phyloP scores from a whole-genome alignment of 169 alveolate genomes.

The Plasmodium blacklocki region DNA sequence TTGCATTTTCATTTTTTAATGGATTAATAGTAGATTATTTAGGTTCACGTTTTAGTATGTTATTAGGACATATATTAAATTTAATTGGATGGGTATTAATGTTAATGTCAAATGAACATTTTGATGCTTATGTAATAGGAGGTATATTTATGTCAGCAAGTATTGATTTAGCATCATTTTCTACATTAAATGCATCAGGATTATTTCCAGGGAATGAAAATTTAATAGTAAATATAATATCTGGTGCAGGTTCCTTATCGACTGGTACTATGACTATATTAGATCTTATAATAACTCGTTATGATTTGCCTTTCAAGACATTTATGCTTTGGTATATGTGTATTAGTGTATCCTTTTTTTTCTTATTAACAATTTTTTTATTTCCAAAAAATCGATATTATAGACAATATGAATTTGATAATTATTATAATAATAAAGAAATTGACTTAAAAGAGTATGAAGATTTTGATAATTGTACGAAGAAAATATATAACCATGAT shows the following conservation, averaged over 20 bases:
- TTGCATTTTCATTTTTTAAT: slow-evolving; percentile 77
- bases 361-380: slow-evolving; percentile 42
- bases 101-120: slow-evolving; percentile 65
- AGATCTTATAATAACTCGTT: slow-evolving; percentile 46
- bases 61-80: slow-evolving; percentile 75
- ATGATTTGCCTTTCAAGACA: slow-evolving; percentile 21
- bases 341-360: slow-evolving; percentile 30
- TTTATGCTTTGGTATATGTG: slow-evolving; percentile 75
- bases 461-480: neutral
- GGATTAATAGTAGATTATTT: slow-evolving; percentile 69
- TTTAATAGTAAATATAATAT: slow-evolving; percentile 76
- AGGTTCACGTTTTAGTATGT: slow-evolving; percentile 78
- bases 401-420: slow-evolving; percentile 78
- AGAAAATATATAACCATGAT: neutral
- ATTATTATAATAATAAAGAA: slow-evolving; percentile 39
- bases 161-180: slow-evolving; percentile 74
- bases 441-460: neutral
- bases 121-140: slow-evolving; percentile 76
- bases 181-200: slow-evolving; percentile 76
- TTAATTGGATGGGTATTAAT: slow-evolving; percentile 75
- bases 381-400: slow-evolving; percentile 77
- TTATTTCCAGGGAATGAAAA: slow-evolving; percentile 80
- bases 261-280: slow-evolving; percentile 74
- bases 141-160: slow-evolving; percentile 78
- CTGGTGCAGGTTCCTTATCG: slow-evolving; percentile 78